These are phyloP conservation scores for Auricularia heimuer DNA, from an alignment of 768 basidiomycete species.

Conservation along the genomic window DNA sequence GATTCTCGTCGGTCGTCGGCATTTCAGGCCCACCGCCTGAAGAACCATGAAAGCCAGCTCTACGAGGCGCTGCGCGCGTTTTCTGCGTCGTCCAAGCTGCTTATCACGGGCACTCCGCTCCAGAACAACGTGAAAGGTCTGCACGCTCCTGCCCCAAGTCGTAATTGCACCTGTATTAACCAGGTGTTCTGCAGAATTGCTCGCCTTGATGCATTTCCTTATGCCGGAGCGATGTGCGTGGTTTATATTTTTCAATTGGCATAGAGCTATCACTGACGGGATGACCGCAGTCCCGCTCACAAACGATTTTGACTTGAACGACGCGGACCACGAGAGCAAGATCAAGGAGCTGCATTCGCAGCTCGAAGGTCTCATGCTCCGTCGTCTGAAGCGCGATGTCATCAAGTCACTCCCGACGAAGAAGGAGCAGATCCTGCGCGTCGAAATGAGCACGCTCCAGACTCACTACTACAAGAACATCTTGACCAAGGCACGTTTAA, in stretches of 20 bases:
- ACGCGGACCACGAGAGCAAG: constrained; percentile 86
- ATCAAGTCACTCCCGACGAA: constrained; percentile 94
- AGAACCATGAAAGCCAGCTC: constrained; percentile 94
- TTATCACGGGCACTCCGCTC: constrained; percentile 96
- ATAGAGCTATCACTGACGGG: constrained; percentile 1
- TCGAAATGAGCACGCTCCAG: constrained; percentile 95
- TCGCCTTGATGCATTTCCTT: constrained; percentile 97
- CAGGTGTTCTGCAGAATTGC: constrained; percentile 49
- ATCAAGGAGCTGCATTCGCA: constrained; percentile 95
- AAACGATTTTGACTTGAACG: constrained; percentile 91
- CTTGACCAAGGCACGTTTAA: constrained; percentile 62
- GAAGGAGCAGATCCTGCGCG: constrained; percentile 93
- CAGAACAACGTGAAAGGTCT: constrained; percentile 98
- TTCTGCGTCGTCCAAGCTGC: constrained; percentile 79
- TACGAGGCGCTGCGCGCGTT: constrained; percentile 91
- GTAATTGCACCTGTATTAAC: constrained; percentile 9
- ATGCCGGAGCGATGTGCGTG: constrained; percentile 93
- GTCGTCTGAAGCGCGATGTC: constrained; percentile 92
- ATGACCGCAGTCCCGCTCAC: constrained; percentile 63
- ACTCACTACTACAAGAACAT: constrained; percentile 99
- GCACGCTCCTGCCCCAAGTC: too few relatives aligned
- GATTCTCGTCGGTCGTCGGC: constrained; percentile 6
- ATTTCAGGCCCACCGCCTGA: constrained; percentile 82
- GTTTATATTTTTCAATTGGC: constrained; percentile 1
- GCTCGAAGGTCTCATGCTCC: constrained; percentile 86